Conservation (phyloP, 164 flowering plant species). For the Sextonia rubra region DNA sequence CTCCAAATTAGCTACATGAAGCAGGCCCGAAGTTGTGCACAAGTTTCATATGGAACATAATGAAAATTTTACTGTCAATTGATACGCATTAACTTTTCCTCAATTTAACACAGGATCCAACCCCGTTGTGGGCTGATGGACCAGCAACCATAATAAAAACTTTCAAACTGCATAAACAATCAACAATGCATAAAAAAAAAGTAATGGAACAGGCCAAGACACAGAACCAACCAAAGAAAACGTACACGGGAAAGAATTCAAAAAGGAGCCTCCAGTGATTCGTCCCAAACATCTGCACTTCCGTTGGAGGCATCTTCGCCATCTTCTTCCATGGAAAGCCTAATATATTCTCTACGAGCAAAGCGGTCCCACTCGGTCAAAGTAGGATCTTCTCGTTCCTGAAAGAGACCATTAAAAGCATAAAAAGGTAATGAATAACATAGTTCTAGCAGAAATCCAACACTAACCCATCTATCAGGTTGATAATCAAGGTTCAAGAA, state of each 20-base stretch:
- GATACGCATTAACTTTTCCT: background rate
- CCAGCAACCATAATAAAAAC: background rate
- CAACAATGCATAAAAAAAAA: background rate
- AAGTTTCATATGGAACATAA: background rate
- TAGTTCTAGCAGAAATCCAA: background rate
- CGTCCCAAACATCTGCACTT: slow-evolving; percentile 98
- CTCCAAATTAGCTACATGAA: background rate
- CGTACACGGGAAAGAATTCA: slow-evolving; percentile 20
- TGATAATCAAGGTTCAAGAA: background rate
- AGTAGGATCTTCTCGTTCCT: slow-evolving; percentile 95
- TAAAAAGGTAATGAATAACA: background rate
- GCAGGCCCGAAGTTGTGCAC: background rate
- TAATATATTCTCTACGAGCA: slow-evolving; percentile 93
- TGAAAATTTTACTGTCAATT: background rate
- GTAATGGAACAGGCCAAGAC: background rate
- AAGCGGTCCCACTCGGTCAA: slow-evolving; percentile 99
- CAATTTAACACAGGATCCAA: background rate
- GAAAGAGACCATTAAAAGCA: slow-evolving; percentile 16
- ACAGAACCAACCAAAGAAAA: background rate
- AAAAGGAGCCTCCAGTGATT: slow-evolving; percentile 95
- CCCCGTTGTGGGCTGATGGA: background rate
- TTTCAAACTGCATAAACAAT: background rate
- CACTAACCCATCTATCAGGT: background rate
- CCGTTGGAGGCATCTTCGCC: slow-evolving; percentile 94
- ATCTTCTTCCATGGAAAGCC: slow-evolving; percentile 99